These are phyloP conservation scores for Phytophthora europaea DNA, from an alignment of 352 stramenopile species.

Conservation along the genomic window DNA sequence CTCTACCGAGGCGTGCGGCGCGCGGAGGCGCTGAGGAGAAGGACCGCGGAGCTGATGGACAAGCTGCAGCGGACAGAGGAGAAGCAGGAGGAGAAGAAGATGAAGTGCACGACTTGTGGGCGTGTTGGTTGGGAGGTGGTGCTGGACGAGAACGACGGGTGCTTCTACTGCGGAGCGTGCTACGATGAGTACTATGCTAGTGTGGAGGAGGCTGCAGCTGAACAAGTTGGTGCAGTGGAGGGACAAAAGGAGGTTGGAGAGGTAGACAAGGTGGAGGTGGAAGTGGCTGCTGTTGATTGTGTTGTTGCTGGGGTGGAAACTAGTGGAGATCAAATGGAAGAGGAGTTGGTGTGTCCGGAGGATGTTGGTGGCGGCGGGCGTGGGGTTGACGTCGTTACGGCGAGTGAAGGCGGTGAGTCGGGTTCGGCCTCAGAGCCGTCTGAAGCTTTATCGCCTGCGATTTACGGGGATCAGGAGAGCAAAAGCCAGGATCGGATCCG, in stretches of 20 bases:
- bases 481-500: slow-evolving; percentile 19
- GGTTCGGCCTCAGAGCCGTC: neutral
- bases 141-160: slow-evolving; percentile 71
- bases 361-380: neutral
- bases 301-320: neutral
- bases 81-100: neutral
- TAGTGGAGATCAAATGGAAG: neutral
- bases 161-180: slow-evolving; percentile 72
- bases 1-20: slow-evolving; percentile 42
- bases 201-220: neutral
- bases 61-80: slow-evolving; percentile 14
- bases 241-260: neutral
- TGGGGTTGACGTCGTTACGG: slow-evolving; percentile 9
- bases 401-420: neutral
- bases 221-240: neutral
- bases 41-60: slow-evolving; percentile 25
- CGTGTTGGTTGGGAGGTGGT: slow-evolving; percentile 38
- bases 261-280: slow-evolving; percentile 1
- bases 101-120: slow-evolving; percentile 68
- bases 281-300: slow-evolving; percentile 2
- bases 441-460: neutral
- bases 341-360: neutral
- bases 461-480: neutral
- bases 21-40: slow-evolving; percentile 25
- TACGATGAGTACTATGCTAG: slow-evolving; percentile 76